phyloP scores from a whole-genome alignment of 768 basidiomycete species.

The Lentinula lateritia region DNA sequence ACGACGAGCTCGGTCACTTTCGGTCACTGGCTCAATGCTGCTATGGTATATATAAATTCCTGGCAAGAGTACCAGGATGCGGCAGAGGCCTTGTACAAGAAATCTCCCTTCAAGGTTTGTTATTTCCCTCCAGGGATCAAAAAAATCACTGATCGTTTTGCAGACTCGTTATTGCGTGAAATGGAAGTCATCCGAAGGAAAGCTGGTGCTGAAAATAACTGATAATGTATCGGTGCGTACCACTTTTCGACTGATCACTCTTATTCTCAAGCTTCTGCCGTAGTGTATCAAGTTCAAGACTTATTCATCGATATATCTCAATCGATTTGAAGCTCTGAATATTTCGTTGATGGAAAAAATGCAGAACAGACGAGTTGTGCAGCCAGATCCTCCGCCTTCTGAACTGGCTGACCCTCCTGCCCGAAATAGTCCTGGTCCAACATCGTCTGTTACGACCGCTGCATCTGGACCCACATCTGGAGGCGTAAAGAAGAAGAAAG shows the following conservation, averaged over 20 bases:
- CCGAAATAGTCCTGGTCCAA: conserved; percentile 17
- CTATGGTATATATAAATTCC: conserved; percentile 83
- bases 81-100: conserved; percentile 78
- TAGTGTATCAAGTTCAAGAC: conserved; percentile 98
- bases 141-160: background rate
- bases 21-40: conserved; percentile 5
- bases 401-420: conserved; percentile 7
- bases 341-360: conserved; percentile 82
- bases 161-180: conserved; percentile 91
- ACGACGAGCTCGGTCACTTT: background rate
- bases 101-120: conserved; percentile 72
- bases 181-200: conserved; percentile 81
- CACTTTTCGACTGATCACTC: background rate
- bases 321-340: conserved; percentile 93
- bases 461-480: conserved; percentile 25
- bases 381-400: conserved; percentile 19
- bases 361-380: conserved; percentile 52
- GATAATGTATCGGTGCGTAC: conserved; percentile 78
- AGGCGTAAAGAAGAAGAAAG: conserved; percentile 80
- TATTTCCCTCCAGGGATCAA: background rate
- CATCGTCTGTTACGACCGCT: conserved; percentile 6
- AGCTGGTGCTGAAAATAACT: conserved; percentile 90
- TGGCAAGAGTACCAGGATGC: conserved; percentile 92
- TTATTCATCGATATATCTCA: conserved; percentile 88
- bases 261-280: background rate